phyloP scores from a whole-genome alignment of 2,329 filamentous ascomycete species.

The Myriosclerotinia duriaeana region DNA sequence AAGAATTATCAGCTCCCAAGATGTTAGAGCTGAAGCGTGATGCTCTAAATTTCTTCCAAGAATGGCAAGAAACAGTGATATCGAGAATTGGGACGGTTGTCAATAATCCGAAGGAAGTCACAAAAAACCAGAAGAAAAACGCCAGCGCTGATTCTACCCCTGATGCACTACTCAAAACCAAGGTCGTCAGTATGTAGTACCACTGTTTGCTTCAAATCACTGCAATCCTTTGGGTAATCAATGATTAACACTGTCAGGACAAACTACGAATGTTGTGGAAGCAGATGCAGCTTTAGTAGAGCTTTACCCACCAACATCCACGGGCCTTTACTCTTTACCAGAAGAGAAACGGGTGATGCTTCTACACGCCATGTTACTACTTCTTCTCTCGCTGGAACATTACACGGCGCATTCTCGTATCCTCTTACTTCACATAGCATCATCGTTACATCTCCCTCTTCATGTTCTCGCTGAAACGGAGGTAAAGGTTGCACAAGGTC shows the following conservation, averaged over 20 bases:
- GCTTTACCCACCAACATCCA: conserved; percentile 60
- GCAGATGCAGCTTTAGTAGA: conserved; percentile 50
- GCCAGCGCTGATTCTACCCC: conserved; percentile 38
- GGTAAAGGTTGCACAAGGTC: conserved; percentile 67
- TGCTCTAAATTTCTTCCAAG: conserved; percentile 69
- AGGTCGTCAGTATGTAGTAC: conserved; percentile 36
- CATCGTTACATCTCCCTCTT: conserved; percentile 67
- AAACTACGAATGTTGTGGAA: conserved; percentile 47
- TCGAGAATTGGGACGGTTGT: conserved; percentile 70
- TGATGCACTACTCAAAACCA: conserved; percentile 30
- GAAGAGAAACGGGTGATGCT: conserved; percentile 64
- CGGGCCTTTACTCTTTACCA: conserved; percentile 58
- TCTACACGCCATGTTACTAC: conserved; percentile 68
- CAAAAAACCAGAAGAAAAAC: conserved; percentile 37
- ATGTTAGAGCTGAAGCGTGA: conserved; percentile 68
- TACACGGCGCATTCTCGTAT: conserved; percentile 74
- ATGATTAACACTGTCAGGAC: conserved; percentile 31
- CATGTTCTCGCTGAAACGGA: conserved; percentile 69
- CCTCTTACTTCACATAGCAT: conserved; percentile 67
- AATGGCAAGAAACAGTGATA: conserved; percentile 74
- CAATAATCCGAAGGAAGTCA: conserved; percentile 50
- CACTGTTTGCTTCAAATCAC: neutral
- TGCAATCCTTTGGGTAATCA: neutral
- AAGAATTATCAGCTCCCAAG: conserved; percentile 51
- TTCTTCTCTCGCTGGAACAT: conserved; percentile 73